A percentile compares a stretch with the other conserved stretches of the same genome.
Evolutionary conservation across 2,329 filamentous ascomycete species (phyloP).

Genomic region (Ophiobolus disseminans): DNA sequence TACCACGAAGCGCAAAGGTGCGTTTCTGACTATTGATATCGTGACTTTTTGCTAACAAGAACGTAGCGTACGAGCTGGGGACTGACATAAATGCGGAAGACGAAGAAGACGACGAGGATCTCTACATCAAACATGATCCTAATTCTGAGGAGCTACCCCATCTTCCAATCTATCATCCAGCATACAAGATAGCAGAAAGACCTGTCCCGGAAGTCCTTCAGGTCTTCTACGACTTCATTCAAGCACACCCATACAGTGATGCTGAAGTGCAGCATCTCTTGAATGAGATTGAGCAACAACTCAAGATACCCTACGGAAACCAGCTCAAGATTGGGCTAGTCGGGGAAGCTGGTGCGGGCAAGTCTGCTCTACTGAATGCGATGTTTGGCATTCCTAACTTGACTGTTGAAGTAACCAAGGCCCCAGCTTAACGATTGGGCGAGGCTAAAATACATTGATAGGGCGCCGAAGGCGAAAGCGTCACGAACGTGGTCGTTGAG

Average conservation of each 20-base stretch:
- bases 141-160: slow-evolving; percentile 9
- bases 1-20: too few relatives aligned
- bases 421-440: background rate
- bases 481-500: slow-evolving; percentile 18
- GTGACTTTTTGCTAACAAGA: too few relatives aligned
- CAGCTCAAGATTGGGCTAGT: slow-evolving; percentile 14
- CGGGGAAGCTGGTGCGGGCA: slow-evolving; percentile 27
- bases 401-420: slow-evolving; percentile 14
- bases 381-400: slow-evolving; percentile 17
- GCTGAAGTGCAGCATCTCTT: slow-evolving; percentile 11
- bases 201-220: background rate
- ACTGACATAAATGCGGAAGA: background rate
- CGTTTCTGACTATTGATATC: too few relatives aligned
- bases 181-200: slow-evolving; percentile 5
- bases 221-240: slow-evolving; percentile 6
- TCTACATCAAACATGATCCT: slow-evolving; percentile 12
- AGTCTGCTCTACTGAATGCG: slow-evolving; percentile 24
- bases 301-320: slow-evolving; percentile 2
- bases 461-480: slow-evolving; percentile 13
- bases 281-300: slow-evolving; percentile 2
- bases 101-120: background rate
- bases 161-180: slow-evolving; percentile 26
- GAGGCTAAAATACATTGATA: slow-evolving; percentile 1
- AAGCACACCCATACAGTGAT: background rate
- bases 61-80: too few relatives aligned